Evolutionary conservation across 257 asterid genomes (phyloP).

Genomic region (Thymus mandschuricus): DNA sequence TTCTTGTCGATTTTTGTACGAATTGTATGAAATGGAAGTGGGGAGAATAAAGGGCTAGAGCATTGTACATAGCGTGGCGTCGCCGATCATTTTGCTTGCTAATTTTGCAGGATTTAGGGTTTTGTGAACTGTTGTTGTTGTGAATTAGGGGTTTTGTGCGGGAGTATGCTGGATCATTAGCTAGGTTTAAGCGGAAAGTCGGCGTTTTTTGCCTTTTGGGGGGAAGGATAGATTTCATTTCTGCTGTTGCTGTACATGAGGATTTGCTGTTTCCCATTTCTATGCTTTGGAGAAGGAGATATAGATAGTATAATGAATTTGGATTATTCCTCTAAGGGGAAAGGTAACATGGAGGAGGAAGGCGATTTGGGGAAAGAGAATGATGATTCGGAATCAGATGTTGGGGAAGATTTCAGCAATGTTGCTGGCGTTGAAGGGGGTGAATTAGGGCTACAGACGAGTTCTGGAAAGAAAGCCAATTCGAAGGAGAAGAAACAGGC

Average conservation of each 20-base stretch:
- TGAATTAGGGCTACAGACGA: conserved; percentile 30
- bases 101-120: conserved; percentile 28
- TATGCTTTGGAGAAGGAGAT: conserved; percentile 62
- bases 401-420: conserved; percentile 26
- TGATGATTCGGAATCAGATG: conserved; percentile 38
- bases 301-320: conserved; percentile 33
- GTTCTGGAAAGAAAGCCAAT: conserved; percentile 16
- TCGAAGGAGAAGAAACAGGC: not conserved
- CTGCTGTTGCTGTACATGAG: conserved; percentile 58
- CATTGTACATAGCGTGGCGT: not conserved
- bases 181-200: not conserved
- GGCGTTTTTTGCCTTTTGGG: not conserved
- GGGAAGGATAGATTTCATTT: not conserved
- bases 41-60: not conserved
- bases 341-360: conserved; percentile 1
- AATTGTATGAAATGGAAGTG: not conserved
- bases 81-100: not conserved
- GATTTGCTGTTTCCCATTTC: conserved; percentile 63
- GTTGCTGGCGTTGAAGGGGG: conserved; percentile 14
- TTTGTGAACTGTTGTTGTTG: conserved; percentile 20
- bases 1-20: not conserved
- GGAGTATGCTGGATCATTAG: not conserved
- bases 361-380: conserved; percentile 1
- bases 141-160: conserved; percentile 35
- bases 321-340: conserved; percentile 2